phyloP scores from a whole-genome alignment of 306 rosid genomes.

The Ormosia semicastrata region DNA sequence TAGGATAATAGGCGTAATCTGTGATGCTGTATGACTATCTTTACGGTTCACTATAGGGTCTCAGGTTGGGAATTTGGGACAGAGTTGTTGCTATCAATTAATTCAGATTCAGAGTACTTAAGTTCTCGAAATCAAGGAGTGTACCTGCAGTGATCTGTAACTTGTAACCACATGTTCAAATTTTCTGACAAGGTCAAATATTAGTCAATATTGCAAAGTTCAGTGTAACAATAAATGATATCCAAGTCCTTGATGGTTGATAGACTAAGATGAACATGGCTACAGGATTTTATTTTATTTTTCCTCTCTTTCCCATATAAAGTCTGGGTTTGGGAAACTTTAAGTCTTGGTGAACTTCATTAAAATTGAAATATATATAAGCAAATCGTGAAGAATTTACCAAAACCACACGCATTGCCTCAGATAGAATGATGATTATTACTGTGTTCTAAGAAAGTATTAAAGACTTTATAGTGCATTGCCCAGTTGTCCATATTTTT shows the following conservation, averaged over 20 bases:
- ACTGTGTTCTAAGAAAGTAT: neutral
- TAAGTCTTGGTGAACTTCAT: neutral
- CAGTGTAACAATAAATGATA: neutral
- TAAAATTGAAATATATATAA: neutral
- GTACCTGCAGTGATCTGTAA: neutral
- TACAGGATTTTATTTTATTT: neutral
- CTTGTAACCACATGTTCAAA: neutral
- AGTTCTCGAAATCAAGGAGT: constrained; percentile 4
- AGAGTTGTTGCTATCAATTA: neutral
- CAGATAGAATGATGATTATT: constrained; percentile 12
- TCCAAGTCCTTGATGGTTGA: neutral
- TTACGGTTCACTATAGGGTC: neutral
- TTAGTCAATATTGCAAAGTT: neutral
- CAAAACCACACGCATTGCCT: neutral
- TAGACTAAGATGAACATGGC: constrained; percentile 14
- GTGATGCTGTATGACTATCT: neutral
- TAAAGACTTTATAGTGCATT: constrained; percentile 5
- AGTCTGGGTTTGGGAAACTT: constrained; percentile 8
- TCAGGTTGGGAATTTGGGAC: neutral
- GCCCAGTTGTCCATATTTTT: constrained; percentile 13
- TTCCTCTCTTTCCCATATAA: neutral
- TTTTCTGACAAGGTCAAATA: neutral
- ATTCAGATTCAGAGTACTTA: neutral
- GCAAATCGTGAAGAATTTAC: neutral
- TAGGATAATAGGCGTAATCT: neutral